A percentile compares a stretch with the other conserved stretches of the same genome.
These are phyloP conservation scores for Auricularia auricula-judae DNA, from an alignment of 768 basidiomycete genomes.

Conservation along the genomic window DNA sequence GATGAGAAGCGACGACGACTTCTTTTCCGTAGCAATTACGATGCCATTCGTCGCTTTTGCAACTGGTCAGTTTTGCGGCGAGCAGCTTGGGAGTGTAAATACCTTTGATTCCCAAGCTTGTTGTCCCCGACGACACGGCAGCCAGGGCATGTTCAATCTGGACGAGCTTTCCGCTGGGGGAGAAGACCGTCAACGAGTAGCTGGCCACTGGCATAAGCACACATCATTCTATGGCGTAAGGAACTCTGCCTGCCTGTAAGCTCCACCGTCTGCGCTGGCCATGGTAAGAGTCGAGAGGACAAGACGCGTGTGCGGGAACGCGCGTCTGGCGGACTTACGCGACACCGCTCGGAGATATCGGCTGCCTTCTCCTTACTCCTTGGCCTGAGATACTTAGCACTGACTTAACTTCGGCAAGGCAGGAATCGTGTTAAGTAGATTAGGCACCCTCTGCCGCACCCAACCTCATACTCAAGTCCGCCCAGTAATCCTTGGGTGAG, in stretches of 20 bases:
- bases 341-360: too few species aligned
- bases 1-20: constrained; percentile 92
- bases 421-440: too few species aligned
- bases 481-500: too few species aligned
- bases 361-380: too few species aligned
- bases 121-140: constrained; percentile 89
- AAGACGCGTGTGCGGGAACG: neutral
- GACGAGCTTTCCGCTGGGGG: constrained; percentile 95
- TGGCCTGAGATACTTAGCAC: too few species aligned
- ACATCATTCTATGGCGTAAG: constrained; percentile 9
- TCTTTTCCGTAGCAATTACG: constrained; percentile 99
- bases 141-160: constrained; percentile 99
- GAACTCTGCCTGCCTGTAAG: constrained; percentile 45
- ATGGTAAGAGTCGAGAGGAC: constrained; percentile 27
- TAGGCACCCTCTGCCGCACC: too few species aligned
- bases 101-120: constrained; percentile 99
- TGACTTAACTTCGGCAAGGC: too few species aligned
- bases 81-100: constrained; percentile 11
- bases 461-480: too few species aligned
- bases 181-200: constrained; percentile 99
- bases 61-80: neutral
- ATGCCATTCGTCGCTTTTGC: constrained; percentile 90
- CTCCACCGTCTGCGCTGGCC: constrained; percentile 75
- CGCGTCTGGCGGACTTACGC: neutral
- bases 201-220: constrained; percentile 28